Evolutionary conservation across 2,329 filamentous ascomycete genomes (phyloP).

Genomic region (Phialocephala sp.): DNA sequence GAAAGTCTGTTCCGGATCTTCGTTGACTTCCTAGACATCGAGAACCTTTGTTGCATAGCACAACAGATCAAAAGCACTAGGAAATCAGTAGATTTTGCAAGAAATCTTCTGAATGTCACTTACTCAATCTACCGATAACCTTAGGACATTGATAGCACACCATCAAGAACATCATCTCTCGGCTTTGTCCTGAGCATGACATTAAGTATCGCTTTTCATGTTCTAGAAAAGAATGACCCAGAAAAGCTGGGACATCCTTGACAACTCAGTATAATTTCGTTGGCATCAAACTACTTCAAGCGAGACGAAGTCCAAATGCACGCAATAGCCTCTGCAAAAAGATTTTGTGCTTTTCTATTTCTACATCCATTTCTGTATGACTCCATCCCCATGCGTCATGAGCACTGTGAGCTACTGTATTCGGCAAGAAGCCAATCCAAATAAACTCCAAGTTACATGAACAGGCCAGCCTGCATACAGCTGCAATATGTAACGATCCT

Average conservation of each 20-base stretch:
- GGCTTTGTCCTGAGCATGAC: too few relatives aligned
- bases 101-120: background rate
- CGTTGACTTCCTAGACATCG: too few relatives aligned
- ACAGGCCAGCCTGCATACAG: slow-evolving; percentile 9
- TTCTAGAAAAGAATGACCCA: too few relatives aligned
- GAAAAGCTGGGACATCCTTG: too few relatives aligned
- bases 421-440: slow-evolving; percentile 4
- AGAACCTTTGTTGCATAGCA: too few relatives aligned
- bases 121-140: background rate
- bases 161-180: too few relatives aligned
- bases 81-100: background rate
- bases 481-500: slow-evolving; percentile 1
- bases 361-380: background rate
- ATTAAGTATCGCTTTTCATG: too few relatives aligned
- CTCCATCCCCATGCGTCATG: background rate
- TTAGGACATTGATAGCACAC: too few relatives aligned
- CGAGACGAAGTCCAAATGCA: too few relatives aligned
- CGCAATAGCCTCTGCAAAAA: background rate
- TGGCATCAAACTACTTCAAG: too few relatives aligned
- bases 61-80: too few relatives aligned
- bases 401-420: slow-evolving; percentile 7
- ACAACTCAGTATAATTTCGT: too few relatives aligned
- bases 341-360: background rate
- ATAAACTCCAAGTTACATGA: slow-evolving; percentile 3
- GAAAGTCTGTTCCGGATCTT: background rate